Evolutionary conservation across 2,329 filamentous ascomycete species (phyloP), one percentile per base, ranked within the genome.

Genomic region (Calonectria fujianensis): DNA sequence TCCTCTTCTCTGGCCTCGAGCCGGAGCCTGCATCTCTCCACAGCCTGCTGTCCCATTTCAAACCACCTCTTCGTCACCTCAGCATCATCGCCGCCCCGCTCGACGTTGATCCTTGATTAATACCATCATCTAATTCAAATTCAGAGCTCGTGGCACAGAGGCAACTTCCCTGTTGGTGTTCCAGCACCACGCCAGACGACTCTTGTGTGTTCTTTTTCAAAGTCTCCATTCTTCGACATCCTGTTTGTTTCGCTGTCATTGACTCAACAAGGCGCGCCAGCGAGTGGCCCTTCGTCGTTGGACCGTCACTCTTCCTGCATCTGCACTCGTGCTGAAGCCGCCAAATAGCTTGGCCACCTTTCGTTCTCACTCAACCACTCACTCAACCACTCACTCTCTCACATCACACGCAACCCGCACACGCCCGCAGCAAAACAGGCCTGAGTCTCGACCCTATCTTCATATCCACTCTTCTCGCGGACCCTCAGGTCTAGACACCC

Each of bases 1-100:
- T 70, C 57, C 31, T 16, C 51, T 39, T 51, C 14, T 32, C n/a
- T 50, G 57, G 68, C 41, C 54, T 51, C 51, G 48, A 57, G 37
- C 63, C 39, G 20, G 63, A 54, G 16, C 20, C 39, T 41, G 51
- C 52, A 3, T 51, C 9, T 35, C 5, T 39, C 18, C 52, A 32
- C 32, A 29, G 51, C 64, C 18, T 61, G 48, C 41, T 67, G 51
- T 59, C 51, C 57, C 57, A 29, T 63, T 63, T 63, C 35, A 63
- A 63, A 24, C 57, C 57, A 14, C n/a, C 39, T 45, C 54, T 39
- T 32, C 54, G 54, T 61, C 27, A 16, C 37, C 41, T 51, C 57
- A 64, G 45, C 45, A 64, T 70, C 52, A n/a, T 63, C 45, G 14
- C 10, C 37, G 57, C 37, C 37, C 37, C 37, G 24, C 57, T 41